These are phyloP conservation scores for Sphaerosporella brunnea DNA, from an alignment of 495 filamentous ascomycete species.

Conservation along the genomic window DNA sequence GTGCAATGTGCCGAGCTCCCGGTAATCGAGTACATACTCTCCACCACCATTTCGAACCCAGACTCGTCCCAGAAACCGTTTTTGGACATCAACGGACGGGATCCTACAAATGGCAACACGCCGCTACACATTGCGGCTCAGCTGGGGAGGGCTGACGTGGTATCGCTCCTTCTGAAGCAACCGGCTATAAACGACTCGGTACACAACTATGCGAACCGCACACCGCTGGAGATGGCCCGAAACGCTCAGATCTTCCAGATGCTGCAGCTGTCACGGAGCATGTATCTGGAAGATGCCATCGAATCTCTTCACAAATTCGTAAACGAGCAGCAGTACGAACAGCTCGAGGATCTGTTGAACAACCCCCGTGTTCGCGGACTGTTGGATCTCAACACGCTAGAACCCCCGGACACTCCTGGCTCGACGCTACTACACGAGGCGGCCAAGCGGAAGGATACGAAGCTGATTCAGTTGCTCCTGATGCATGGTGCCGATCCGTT, in stretches of 20 bases:
- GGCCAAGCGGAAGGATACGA: constrained; percentile 64
- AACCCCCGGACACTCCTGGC: constrained; percentile 65
- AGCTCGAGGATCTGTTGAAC: constrained; percentile 56
- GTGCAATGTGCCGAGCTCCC: constrained; percentile 91
- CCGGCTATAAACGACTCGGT: constrained; percentile 74
- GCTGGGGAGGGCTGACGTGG: constrained; percentile 60
- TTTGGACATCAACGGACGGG: constrained; percentile 73
- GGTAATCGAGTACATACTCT: constrained; percentile 91
- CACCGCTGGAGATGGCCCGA: constrained; percentile 72
- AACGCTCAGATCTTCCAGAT: constrained; percentile 91
- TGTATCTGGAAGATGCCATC: constrained; percentile 75
- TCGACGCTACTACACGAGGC: constrained; percentile 79
- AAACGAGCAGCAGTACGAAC: constrained; percentile 50
- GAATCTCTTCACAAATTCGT: constrained; percentile 66
- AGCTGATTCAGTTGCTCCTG: constrained; percentile 70
- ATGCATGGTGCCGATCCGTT: constrained; percentile 97
- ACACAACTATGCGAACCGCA: constrained; percentile 72
- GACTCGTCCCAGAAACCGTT: constrained; percentile 27
- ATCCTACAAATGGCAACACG: constrained; percentile 73
- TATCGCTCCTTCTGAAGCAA: constrained; percentile 61
- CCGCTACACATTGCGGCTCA: constrained; percentile 75
- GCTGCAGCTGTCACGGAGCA: constrained; percentile 71
- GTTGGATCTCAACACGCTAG: constrained; percentile 75
- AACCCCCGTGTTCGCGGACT: constrained; percentile 69
- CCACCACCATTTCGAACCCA: constrained; percentile 39